Base-by-base conservation (phyloP, 805 yeast genomes). In the Pichia pseudocactophila region DNA sequence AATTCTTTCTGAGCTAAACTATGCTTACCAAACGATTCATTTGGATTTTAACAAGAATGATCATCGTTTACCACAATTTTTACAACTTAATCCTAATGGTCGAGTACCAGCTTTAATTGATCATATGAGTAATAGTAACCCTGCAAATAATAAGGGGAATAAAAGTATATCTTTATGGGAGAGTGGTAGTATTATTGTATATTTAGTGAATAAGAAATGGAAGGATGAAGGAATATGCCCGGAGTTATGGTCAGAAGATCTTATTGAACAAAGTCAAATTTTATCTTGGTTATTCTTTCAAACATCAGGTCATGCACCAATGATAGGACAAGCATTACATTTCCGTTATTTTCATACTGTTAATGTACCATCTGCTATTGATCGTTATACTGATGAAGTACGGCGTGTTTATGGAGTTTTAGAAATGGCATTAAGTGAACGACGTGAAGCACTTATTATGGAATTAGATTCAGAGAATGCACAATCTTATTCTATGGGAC, bases 281-380 rank as follows among this genome's bases (percentile, higher is more conserved):
- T 73, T 78, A 46, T 76, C 88, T 7, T 89, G 97, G 96, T 69
- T 90, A 31, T 89, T 86, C 57, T 89, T 89, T 69, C 97, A 89
- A 64, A 87, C 96, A 3, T 82, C 94, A 4, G 97, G 97, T 7
- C 97, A 88, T 59, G 95, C 97, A 0, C 96, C 97, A n/a, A 89
- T 89, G 95, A 84, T 89, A 53, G 97, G 97, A 16, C 97, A 89
- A 63, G 96, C 97, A 8, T 71, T 90, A 52, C 97, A 90, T 66
- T 90, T 89, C 67, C 73, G 89, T 56, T 87, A 85, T 60, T 87
- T 89, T 70, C 96, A 89, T 59, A 75, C 89, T 7, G 81, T 81
- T 47, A 80, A 80, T 41, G 87, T 89, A 2, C 87, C 90, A 16
- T 76, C 87, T 45, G 96, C 97, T 0, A 85, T 89, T 17, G 95